These are phyloP conservation scores for Globisporangium barbulae DNA, from an alignment of 352 stramenopile species.

Conservation along the genomic window DNA sequence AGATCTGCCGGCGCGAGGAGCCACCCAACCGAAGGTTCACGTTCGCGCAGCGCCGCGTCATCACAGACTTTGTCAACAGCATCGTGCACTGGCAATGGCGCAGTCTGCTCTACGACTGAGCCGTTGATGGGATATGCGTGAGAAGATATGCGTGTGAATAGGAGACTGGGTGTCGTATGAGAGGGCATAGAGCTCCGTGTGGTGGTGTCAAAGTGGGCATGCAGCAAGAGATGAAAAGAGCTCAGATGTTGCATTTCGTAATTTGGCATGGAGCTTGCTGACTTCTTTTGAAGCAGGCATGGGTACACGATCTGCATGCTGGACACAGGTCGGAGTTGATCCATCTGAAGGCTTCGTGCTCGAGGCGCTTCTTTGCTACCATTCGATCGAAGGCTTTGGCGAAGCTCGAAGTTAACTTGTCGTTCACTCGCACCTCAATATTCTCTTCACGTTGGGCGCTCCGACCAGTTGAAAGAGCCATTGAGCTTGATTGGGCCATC, in stretches of 20 bases:
- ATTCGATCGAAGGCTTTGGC: background rate
- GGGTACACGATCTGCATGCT: no score
- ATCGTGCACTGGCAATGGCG: conserved; percentile 89
- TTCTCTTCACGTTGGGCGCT: background rate
- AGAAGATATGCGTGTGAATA: background rate
- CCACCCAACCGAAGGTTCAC: conserved; percentile 76
- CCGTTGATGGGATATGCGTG: background rate
- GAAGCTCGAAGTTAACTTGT: background rate
- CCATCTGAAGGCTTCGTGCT: background rate
- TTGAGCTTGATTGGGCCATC: background rate
- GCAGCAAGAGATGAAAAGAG: background rate
- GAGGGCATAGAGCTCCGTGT: no score
- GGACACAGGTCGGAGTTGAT: no score
- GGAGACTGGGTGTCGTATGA: background rate
- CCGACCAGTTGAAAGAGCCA: background rate
- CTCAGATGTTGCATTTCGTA: background rate
- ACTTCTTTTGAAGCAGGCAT: background rate
- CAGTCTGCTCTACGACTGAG: conserved; percentile 83
- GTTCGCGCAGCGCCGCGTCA: conserved; percentile 73
- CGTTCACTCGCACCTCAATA: background rate
- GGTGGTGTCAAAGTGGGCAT: background rate
- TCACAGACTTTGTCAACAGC: conserved; percentile 85
- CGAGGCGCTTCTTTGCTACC: background rate
- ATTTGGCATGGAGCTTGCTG: background rate
- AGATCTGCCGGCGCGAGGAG: conserved; percentile 86